phyloP scores from a whole-genome alignment of 1,284 basidiomycete species.

The Fomitopsis pinicola region DNA sequence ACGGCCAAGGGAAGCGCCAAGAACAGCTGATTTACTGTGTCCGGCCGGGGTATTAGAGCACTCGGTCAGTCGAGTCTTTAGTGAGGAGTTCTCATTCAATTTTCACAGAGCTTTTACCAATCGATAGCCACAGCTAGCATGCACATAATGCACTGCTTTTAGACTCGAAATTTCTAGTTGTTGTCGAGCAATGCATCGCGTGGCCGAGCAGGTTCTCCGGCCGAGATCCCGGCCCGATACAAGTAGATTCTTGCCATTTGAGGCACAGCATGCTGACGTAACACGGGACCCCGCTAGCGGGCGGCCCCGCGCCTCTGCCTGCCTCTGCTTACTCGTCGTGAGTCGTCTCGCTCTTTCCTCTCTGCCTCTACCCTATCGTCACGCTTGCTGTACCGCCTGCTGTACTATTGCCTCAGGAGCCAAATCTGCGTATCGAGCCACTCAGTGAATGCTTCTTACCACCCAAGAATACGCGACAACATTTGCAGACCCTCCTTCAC shows the following conservation, averaged over 20 bases:
- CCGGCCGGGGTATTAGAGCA: too few relatives aligned
- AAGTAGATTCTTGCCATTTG: background rate
- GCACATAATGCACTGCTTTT: too few relatives aligned
- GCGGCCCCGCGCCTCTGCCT: background rate
- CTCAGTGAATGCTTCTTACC: background rate
- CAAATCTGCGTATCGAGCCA: background rate
- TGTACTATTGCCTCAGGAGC: too few relatives aligned
- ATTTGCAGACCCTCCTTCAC: background rate
- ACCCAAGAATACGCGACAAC: background rate
- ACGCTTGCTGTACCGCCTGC: too few relatives aligned
- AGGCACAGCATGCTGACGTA: background rate
- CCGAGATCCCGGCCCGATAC: too few relatives aligned
- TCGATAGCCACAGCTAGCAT: too few relatives aligned
- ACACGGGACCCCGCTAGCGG: background rate
- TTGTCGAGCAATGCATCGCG: too few relatives aligned
- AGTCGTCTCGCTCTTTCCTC: background rate
- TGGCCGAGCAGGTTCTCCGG: too few relatives aligned
- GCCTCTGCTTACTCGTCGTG: background rate
- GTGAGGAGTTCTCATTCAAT: too few relatives aligned
- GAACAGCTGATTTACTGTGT: background rate
- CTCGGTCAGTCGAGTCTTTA: too few relatives aligned
- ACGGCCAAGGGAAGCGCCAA: background rate
- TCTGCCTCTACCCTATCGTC: background rate
- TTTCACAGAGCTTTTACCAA: too few relatives aligned
- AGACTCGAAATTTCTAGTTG: too few relatives aligned